Conservation (phyloP, 2,329 filamentous ascomycete genomes). For the Fusarium aywerte region DNA sequence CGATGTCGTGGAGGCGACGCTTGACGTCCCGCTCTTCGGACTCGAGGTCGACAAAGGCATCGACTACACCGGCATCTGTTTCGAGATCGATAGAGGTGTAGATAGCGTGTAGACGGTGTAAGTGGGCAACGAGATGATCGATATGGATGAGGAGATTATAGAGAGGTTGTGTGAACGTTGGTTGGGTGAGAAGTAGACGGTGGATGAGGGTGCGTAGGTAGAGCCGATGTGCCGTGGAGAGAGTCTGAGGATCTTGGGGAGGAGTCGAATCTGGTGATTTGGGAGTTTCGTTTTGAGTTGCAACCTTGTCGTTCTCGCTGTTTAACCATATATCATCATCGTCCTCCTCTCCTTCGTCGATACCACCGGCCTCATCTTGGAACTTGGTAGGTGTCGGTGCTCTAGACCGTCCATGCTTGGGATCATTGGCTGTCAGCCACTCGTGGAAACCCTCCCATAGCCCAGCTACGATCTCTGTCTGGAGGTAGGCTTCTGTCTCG, state of each 20-base stretch:
- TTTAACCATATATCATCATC: conserved; percentile 48
- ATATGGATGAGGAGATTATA: conserved; percentile 76
- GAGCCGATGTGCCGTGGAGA: conserved; percentile 80
- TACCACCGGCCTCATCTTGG: conserved; percentile 12
- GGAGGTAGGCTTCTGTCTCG: conserved; percentile 87
- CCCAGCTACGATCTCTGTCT: conserved; percentile 85
- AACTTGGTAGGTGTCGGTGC: conserved; percentile 41
- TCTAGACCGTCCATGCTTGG: conserved; percentile 42
- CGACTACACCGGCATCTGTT: conserved; percentile 82
- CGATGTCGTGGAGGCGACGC: conserved; percentile 70
- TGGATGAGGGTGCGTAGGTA: conserved; percentile 78
- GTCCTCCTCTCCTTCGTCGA: conserved; percentile 26
- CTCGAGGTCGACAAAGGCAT: conserved; percentile 75
- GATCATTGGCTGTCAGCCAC: conserved; percentile 71
- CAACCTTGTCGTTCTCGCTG: conserved; percentile 19
- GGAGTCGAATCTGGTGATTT: conserved; percentile 38
- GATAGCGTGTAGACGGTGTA: conserved; percentile 78
- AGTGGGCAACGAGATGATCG: conserved; percentile 83
- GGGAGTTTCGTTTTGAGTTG: conserved; percentile 35
- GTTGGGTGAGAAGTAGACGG: conserved; percentile 73
- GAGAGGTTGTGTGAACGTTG: conserved; percentile 71
- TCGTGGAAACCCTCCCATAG: conserved; percentile 82
- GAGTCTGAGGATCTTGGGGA: conserved; percentile 81
- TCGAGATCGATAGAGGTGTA: conserved; percentile 85
- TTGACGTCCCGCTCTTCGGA: conserved; percentile 77